Conservation (phyloP, 139 green algal species). For the Micractinium conductrix region DNA sequence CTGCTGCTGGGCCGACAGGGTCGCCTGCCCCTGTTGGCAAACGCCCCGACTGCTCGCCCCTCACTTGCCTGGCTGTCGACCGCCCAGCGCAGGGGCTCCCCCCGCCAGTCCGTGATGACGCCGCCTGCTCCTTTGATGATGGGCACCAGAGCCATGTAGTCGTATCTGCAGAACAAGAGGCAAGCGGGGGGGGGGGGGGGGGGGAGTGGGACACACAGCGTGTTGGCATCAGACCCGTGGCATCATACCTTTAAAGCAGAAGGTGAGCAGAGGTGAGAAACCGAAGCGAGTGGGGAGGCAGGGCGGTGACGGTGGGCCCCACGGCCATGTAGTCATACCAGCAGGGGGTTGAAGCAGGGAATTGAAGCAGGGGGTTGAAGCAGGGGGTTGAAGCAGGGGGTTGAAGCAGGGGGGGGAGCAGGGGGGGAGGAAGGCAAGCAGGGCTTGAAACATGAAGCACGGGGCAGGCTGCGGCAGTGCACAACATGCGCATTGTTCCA, state of each 20-base stretch:
- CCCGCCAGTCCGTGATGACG: slow-evolving; percentile 93
- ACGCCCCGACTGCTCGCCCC: too few species aligned
- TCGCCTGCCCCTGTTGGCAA: too few species aligned
- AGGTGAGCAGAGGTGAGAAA: not conserved
- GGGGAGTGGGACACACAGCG: not conserved
- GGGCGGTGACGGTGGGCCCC: too few species aligned
- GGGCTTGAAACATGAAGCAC: too few species aligned
- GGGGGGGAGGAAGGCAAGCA: too few species aligned
- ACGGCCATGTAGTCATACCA: not conserved
- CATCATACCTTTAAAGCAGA: not conserved
- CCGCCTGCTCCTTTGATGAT: slow-evolving; percentile 95
- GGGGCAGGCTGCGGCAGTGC: too few species aligned
- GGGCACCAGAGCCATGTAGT: slow-evolving; percentile 97
- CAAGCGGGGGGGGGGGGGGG: too few species aligned
- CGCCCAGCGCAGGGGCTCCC: slow-evolving; percentile 63
- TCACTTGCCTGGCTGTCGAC: slow-evolving; percentile 5
- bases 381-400: too few species aligned
- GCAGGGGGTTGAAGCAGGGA: too few species aligned
- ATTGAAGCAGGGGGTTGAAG: too few species aligned
- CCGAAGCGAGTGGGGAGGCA: not conserved
- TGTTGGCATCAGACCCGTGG: not conserved
- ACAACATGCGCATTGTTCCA: not conserved
- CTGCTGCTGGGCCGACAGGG: not conserved
- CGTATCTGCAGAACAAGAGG: slow-evolving; percentile 65
- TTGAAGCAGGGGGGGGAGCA: too few species aligned